phyloP scores from a whole-genome alignment of 305 asterid genomes.

The Fraxinus baroniana region DNA sequence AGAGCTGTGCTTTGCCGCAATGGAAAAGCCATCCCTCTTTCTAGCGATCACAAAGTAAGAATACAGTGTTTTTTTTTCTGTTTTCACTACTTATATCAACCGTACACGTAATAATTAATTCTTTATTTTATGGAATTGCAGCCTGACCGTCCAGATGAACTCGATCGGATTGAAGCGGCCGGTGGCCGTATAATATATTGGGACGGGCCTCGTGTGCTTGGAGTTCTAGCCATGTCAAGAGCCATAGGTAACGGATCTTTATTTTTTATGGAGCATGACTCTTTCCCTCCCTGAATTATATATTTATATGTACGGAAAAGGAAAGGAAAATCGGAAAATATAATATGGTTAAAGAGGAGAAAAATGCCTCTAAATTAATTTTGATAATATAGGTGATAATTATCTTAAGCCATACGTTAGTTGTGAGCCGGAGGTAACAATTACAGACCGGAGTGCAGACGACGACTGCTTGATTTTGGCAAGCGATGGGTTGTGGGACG shows the following conservation, averaged over 20 bases:
- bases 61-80: no score
- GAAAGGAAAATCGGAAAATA: not conserved
- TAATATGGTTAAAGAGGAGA: not conserved
- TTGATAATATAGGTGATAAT: conserved; percentile 38
- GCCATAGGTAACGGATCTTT: not conserved
- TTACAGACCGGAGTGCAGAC: conserved; percentile 37
- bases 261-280: not conserved
- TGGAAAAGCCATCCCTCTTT: conserved; percentile 62
- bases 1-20: conserved; percentile 76
- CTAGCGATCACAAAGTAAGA: conserved; percentile 64
- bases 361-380: not conserved
- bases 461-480: conserved; percentile 54
- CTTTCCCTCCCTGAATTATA: conserved; percentile 32
- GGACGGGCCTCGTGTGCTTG: not conserved
- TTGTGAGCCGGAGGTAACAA: conserved; percentile 57
- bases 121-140: conserved; percentile 7
- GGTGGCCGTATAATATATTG: conserved; percentile 51
- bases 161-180: conserved; percentile 57
- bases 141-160: conserved; percentile 70
- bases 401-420: conserved; percentile 57
- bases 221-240: not conserved
- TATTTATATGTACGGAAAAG: not conserved
- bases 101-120: not conserved
- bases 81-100: not conserved
- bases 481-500: conserved; percentile 63